Evolutionary conservation across 2,329 filamentous ascomycete species (phyloP).

Genomic region (Botrytis fabae): DNA sequence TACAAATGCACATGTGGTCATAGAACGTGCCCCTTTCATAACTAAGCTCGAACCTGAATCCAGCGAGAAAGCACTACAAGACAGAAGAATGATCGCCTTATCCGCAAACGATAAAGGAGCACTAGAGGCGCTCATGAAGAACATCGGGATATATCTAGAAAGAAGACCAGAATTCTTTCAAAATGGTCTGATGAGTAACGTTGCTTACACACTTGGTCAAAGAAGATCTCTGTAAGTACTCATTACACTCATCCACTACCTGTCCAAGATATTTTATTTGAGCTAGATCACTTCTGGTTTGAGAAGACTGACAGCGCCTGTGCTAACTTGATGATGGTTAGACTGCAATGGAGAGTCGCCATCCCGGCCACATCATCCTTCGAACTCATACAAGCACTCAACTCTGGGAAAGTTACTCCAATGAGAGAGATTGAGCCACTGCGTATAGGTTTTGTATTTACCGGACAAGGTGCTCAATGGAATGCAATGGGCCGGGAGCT

Average conservation of each 20-base stretch:
- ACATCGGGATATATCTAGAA: constrained; percentile 37
- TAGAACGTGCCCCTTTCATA: constrained; percentile 34
- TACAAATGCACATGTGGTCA: constrained; percentile 29
- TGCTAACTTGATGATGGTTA: background rate
- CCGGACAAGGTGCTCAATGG: constrained; percentile 34
- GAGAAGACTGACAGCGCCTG: background rate
- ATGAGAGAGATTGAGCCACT: constrained; percentile 31
- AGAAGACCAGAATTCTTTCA: constrained; percentile 39
- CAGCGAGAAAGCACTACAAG: constrained; percentile 30
- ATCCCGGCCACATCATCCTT: constrained; percentile 34
- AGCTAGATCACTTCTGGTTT: background rate
- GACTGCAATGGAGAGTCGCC: constrained; percentile 36
- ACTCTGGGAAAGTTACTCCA: constrained; percentile 40
- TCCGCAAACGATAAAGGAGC: constrained; percentile 37
- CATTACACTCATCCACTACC: background rate
- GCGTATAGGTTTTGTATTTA: constrained; percentile 28
- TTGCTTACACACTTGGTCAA: constrained; percentile 38
- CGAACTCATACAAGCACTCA: constrained; percentile 36
- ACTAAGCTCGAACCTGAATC: constrained; percentile 34
- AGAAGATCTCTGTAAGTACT: constrained; percentile 31
- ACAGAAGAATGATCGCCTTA: constrained; percentile 38
- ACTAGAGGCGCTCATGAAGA: constrained; percentile 36
- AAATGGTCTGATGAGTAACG: constrained; percentile 37
- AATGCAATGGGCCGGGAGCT: constrained; percentile 32
- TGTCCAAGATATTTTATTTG: background rate